Base-by-base conservation (phyloP, 306 rosid genomes). In the Senna tora region DNA sequence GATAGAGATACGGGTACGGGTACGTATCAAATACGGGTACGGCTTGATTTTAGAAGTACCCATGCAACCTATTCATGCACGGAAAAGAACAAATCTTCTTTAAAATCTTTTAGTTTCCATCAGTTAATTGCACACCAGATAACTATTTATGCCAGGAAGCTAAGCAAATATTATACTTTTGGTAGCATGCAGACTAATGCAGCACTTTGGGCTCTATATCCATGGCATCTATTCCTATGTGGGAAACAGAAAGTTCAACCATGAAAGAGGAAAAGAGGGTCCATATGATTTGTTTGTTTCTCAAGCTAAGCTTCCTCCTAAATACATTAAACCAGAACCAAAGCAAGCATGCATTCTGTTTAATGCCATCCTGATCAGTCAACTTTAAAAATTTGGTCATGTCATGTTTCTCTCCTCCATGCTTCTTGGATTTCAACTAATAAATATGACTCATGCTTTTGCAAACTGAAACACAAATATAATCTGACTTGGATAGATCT, bases 181-280 rank as follows among this genome's bases (percentile, higher is more conserved):
- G 12, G 70, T 28, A 9, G 41, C 63, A 55, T 54, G 77, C 53
- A 63, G 30, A 10, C 69, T 56, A 38, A 78, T 72, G 33, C 14
- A 46, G 20, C 64, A 30, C 58, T 41, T 20, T 52, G 67, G 52
- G 46, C 56, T 17, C 32, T 25, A 25, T 25, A 22, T 14, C 66
- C 22, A 61, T 76, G 71, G 84, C 63, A 81, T 69, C 71, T 76
- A 58, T 65, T 45, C 82, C 55, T 49, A 15, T 50, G 56, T 75
- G 34, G 42, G 51, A 8, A 65, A 69, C 47, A 36, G 53, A 76
- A 57, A 74, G 71, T 67, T 50, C 51, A 36, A 21, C 57, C 47
- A 55, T 17, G 47, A 50, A 59, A 11, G 6, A 65, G 43, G 65
- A 45, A 34, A 36, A 55, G 65, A 59, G 2, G 64, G 67, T 71